phyloP scores from a whole-genome alignment of 2,329 filamentous ascomycete genomes.

The Oidium heveae region DNA sequence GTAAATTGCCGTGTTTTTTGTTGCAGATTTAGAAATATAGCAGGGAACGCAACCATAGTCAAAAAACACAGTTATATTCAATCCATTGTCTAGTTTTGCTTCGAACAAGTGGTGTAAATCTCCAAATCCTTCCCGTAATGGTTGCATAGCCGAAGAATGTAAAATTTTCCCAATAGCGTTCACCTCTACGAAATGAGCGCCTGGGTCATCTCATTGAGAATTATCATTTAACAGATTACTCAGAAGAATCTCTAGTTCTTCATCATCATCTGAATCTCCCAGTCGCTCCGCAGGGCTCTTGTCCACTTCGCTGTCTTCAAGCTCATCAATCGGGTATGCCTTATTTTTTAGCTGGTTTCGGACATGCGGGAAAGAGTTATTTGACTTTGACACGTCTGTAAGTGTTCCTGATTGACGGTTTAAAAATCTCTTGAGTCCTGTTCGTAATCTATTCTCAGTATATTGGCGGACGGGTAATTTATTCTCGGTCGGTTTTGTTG shows the following conservation, averaged over 20 bases:
- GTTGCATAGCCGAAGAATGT: background rate
- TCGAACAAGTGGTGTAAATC: background rate
- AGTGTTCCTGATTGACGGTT: background rate
- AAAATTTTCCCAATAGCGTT: background rate
- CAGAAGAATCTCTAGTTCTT: background rate
- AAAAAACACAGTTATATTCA: background rate
- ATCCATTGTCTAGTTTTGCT: background rate
- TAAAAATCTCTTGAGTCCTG: background rate
- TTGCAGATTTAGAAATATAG: background rate
- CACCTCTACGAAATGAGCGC: background rate
- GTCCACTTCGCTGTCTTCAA: background rate
- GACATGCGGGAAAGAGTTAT: background rate
- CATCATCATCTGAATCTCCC: background rate
- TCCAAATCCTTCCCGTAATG: background rate
- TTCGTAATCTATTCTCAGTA: too few species aligned
- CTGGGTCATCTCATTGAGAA: background rate
- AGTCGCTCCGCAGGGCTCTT: background rate
- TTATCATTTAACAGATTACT: background rate
- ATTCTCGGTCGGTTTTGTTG: background rate
- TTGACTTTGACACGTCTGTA: background rate
- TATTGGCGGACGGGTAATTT: background rate
- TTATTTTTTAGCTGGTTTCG: background rate
- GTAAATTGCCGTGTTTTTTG: background rate
- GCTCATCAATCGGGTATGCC: background rate
- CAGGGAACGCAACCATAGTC: background rate